Conservation (phyloP, 2,329 filamentous ascomycete species). For the Curvularia spicifera region DNA sequence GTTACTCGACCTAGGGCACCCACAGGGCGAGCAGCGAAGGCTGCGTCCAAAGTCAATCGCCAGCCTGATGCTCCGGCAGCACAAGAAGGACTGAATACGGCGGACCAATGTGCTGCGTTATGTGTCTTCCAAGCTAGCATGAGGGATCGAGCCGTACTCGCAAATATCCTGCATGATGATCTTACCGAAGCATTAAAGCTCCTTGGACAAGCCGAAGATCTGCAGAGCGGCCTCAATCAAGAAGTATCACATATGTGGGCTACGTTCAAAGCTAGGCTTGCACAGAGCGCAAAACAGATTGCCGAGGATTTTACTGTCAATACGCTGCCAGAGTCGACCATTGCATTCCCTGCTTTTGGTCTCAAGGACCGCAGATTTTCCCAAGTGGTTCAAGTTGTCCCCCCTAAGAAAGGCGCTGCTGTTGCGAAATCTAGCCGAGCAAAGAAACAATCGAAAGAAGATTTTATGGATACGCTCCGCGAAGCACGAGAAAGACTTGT, state of each 20-base stretch:
- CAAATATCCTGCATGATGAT: constrained; percentile 44
- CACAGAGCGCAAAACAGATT: constrained; percentile 74
- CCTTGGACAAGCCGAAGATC: constrained; percentile 33
- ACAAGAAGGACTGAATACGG: constrained; percentile 21
- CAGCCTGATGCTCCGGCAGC: constrained; percentile 15
- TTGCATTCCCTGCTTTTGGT: constrained; percentile 77
- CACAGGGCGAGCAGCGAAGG: constrained; percentile 23
- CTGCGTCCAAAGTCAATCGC: constrained; percentile 18
- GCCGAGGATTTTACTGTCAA: constrained; percentile 83
- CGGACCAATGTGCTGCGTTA: constrained; percentile 50
- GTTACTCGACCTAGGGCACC: constrained; percentile 26
- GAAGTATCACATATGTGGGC: constrained; percentile 62
- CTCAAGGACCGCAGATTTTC: constrained; percentile 36
- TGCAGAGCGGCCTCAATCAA: constrained; percentile 48
- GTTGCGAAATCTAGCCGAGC: constrained; percentile 25
- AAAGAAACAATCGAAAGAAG: constrained; percentile 34
- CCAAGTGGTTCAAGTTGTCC: constrained; percentile 26
- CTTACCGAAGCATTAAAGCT: constrained; percentile 37
- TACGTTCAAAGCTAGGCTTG: constrained; percentile 71
- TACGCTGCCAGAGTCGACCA: constrained; percentile 88
- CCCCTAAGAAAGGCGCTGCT: constrained; percentile 23
- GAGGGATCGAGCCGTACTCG: constrained; percentile 59
- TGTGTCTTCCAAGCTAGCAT: constrained; percentile 56
- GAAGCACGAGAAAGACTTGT: constrained; percentile 71
- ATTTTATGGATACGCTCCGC: constrained; percentile 66